A percentile compares a stretch with the other conserved stretches of the same genome.
Evolutionary conservation across 129 eudicot species (phyloP).

Genomic region (Logfia minima): DNA sequence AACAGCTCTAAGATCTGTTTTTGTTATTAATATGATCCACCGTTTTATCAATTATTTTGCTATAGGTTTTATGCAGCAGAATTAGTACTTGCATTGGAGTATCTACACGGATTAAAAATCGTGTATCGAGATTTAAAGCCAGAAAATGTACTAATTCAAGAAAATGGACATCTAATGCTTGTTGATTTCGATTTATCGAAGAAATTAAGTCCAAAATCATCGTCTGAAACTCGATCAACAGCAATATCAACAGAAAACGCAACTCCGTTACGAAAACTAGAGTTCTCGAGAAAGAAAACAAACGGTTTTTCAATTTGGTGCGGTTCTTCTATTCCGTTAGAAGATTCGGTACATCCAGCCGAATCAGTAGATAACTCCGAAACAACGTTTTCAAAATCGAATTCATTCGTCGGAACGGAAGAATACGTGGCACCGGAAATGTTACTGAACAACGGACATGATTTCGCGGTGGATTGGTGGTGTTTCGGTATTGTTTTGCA

Average conservation of each 20-base stretch:
- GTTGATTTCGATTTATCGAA: conserved; percentile 92
- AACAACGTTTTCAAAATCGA: conserved; percentile 52
- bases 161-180: conserved; percentile 85
- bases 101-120: conserved; percentile 68
- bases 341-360: conserved; percentile 44
- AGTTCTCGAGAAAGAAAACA: conserved; percentile 33
- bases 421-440: conserved; percentile 93
- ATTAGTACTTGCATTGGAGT: conserved; percentile 79
- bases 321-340: conserved; percentile 40
- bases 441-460: conserved; percentile 67
- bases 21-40: background rate
- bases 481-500: conserved; percentile 70
- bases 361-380: conserved; percentile 25
- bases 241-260: background rate
- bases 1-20: background rate
- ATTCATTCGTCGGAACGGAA: conserved; percentile 97
- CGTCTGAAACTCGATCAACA: conserved; percentile 12
- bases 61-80: conserved; percentile 88
- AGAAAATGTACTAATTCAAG: conserved; percentile 79
- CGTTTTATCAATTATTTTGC: background rate
- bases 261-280: conserved; percentile 8
- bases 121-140: conserved; percentile 93
- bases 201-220: conserved; percentile 50
- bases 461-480: conserved; percentile 84
- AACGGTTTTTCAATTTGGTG: conserved; percentile 26